Conservation (phyloP, 2,329 filamentous ascomycete species). For the Beauveria caledonica region DNA sequence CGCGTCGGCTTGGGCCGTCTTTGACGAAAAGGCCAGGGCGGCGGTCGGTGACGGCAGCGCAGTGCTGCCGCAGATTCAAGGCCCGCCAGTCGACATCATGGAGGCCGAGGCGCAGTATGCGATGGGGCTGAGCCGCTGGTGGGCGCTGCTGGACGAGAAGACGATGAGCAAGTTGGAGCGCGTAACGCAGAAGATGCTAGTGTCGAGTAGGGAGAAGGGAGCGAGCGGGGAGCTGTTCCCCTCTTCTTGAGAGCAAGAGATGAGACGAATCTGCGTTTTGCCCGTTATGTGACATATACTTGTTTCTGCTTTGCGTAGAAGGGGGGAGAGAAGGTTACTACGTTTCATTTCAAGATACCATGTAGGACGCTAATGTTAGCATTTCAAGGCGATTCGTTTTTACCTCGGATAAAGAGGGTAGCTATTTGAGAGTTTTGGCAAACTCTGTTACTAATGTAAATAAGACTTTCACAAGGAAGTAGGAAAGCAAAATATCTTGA, state of each 20-base stretch:
- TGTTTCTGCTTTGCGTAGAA: not conserved
- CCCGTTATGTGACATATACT: too few relatives aligned
- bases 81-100: conserved; percentile 50
- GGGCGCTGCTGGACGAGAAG: conserved; percentile 37
- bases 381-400: not conserved
- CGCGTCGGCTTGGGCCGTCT: conserved; percentile 54
- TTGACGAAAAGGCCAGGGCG: conserved; percentile 29
- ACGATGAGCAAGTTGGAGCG: conserved; percentile 39
- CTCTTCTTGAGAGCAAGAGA: not conserved
- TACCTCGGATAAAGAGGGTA: too few relatives aligned
- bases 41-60: conserved; percentile 21
- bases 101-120: conserved; percentile 43
- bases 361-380: not conserved
- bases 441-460: not conserved
- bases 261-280: not conserved
- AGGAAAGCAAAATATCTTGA: too few relatives aligned
- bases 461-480: not conserved
- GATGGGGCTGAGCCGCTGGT: conserved; percentile 41
- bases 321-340: not conserved
- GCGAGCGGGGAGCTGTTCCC: not conserved
- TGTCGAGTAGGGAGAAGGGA: not conserved
- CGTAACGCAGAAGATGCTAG: conserved; percentile 21
- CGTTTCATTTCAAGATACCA: not conserved
- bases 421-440: not conserved
- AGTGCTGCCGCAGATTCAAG: conserved; percentile 45